Evolutionary conservation across 768 basidiomycete genomes (phyloP).

Genomic region (Daedalea quercina): DNA sequence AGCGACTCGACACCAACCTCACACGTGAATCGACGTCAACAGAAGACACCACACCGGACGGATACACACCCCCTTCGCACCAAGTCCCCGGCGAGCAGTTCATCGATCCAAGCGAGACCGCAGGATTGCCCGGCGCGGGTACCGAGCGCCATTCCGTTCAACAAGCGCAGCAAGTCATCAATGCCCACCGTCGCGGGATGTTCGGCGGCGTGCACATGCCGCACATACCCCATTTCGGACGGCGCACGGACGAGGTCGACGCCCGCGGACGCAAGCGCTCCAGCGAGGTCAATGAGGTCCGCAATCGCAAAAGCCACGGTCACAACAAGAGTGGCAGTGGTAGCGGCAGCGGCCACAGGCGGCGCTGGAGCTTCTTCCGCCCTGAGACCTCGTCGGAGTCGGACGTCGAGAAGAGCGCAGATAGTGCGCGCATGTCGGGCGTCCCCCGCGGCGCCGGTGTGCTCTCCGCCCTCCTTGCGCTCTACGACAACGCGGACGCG

Average conservation of each 20-base stretch:
- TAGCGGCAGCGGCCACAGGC: slow-evolving; percentile 6
- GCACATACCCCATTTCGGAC: background rate
- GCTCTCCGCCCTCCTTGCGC: slow-evolving; percentile 55
- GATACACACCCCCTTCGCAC: slow-evolving; percentile 10
- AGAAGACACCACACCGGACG: background rate
- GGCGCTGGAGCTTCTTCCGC: background rate
- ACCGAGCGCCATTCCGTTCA: slow-evolving; percentile 26
- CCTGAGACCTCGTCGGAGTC: background rate
- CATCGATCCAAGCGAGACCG: slow-evolving; percentile 58
- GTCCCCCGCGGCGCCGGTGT: slow-evolving; percentile 41
- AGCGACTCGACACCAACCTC: slow-evolving; percentile 8
- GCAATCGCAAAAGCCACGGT: slow-evolving; percentile 3
- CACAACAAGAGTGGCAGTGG: slow-evolving; percentile 4
- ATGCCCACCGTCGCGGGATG: slow-evolving; percentile 30
- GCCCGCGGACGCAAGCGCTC: background rate
- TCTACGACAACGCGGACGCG: slow-evolving; percentile 42
- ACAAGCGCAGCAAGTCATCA: slow-evolving; percentile 37
- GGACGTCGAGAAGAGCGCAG: slow-evolving; percentile 18
- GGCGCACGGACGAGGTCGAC: background rate
- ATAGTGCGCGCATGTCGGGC: slow-evolving; percentile 13
- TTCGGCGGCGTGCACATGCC: slow-evolving; percentile 1
- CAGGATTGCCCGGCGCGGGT: slow-evolving; percentile 48
- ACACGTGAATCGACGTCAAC: slow-evolving; percentile 13
- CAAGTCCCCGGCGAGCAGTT: slow-evolving; percentile 45
- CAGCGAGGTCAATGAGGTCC: too few species aligned